A percentile compares a stretch with the other conserved stretches of the same genome.
These are phyloP conservation scores for Trypethelium eluteriae DNA, from an alignment of 495 filamentous ascomycete genomes.

Conservation along the genomic window DNA sequence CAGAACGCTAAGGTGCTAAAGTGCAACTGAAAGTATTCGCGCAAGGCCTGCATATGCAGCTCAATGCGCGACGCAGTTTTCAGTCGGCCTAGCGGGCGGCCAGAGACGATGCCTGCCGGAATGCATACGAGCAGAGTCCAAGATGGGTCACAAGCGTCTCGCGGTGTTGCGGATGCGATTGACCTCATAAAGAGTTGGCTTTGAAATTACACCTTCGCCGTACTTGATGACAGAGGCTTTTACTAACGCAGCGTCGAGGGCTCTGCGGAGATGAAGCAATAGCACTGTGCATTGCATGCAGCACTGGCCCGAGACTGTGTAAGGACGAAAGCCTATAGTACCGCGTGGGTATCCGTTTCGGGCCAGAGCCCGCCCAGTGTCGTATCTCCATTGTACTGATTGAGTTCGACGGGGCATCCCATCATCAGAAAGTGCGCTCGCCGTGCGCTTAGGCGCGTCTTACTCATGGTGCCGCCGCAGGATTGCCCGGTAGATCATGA, in stretches of 20 bases:
- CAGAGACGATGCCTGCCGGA: background rate
- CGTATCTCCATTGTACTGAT: constrained; percentile 5
- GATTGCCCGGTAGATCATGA: background rate
- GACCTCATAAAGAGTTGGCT: background rate
- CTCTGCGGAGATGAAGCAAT: constrained; percentile 6
- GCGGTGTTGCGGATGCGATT: background rate
- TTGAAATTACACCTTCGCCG: background rate
- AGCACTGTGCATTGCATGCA: constrained; percentile 9
- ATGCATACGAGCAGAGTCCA: background rate
- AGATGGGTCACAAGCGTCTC: background rate
- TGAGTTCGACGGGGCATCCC: background rate
- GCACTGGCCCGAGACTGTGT: constrained; percentile 5
- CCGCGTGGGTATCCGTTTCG: constrained; percentile 1
- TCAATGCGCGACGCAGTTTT: background rate
- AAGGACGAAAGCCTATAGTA: background rate
- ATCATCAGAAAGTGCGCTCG: background rate
- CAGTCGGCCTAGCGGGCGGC: constrained; percentile 5
- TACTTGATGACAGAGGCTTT: constrained; percentile 3
- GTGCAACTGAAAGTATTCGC: background rate
- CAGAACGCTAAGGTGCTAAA: background rate
- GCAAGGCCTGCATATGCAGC: constrained; percentile 10
- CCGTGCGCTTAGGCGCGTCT: constrained; percentile 3
- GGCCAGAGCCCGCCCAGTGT: background rate
- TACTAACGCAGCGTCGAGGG: background rate
- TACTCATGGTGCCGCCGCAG: background rate